Conservation (phyloP, 2,329 filamentous ascomycete species). For the Aspergillus costaricaensis region DNA sequence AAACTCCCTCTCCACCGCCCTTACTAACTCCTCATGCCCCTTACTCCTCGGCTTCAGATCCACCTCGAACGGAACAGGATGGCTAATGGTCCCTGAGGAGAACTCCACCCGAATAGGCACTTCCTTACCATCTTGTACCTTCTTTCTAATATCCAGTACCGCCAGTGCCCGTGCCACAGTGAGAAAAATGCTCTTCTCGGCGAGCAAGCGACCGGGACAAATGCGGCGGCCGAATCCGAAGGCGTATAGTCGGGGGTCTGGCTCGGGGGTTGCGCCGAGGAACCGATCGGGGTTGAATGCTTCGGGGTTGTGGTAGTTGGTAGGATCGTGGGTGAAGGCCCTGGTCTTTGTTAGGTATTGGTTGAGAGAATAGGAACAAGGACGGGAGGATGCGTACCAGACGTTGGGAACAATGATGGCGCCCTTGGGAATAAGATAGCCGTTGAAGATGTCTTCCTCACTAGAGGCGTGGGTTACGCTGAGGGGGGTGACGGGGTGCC, state of each 20-base stretch:
- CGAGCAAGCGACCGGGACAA: constrained; percentile 8
- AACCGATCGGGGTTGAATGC: constrained; percentile 13
- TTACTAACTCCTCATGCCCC: not conserved
- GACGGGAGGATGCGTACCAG: too few relatives aligned
- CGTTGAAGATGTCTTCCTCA: constrained; percentile 10
- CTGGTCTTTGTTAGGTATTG: not conserved
- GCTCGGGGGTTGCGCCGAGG: not conserved
- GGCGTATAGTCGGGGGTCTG: constrained; percentile 1
- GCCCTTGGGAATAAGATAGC: constrained; percentile 11
- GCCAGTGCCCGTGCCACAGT: constrained; percentile 1
- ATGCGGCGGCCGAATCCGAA: constrained; percentile 15
- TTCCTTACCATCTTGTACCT: not conserved
- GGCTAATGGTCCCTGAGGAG: constrained; percentile 11
- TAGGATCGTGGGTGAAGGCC: constrained; percentile 13
- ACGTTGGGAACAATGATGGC: constrained; percentile 12
- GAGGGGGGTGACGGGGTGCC: constrained; percentile 15
- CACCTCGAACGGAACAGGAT: constrained; percentile 9
- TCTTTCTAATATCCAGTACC: not conserved
- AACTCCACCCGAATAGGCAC: not conserved
- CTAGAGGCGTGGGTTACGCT: constrained; percentile 4
- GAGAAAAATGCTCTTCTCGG: constrained; percentile 5
- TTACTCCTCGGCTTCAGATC: not conserved
- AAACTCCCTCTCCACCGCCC: not conserved
- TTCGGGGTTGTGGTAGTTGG: constrained; percentile 1
- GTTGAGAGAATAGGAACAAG: too few relatives aligned